A percentile compares a stretch with the other conserved stretches of the same genome.
Evolutionary conservation across 2,329 filamentous ascomycete species (phyloP).

Genomic region (Neofusicoccum sp.): DNA sequence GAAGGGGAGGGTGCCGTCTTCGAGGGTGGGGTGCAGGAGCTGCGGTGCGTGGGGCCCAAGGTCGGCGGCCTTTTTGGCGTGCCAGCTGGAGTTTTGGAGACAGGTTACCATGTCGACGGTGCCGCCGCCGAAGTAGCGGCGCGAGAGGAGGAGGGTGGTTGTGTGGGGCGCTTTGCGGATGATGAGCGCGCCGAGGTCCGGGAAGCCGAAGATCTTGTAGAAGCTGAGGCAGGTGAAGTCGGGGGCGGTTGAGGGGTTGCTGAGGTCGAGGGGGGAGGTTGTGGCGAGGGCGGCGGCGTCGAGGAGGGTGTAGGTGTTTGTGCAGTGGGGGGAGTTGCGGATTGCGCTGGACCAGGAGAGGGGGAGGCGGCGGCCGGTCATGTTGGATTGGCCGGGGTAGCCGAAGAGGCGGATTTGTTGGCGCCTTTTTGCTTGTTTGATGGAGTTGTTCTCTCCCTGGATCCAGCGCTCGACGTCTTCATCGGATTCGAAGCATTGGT

Average conservation of each 20-base stretch:
- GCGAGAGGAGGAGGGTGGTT: slow-evolving; percentile 62
- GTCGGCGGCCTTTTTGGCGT: slow-evolving; percentile 55
- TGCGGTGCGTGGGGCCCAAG: slow-evolving; percentile 54
- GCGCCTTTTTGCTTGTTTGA: slow-evolving; percentile 37
- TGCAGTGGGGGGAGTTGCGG: slow-evolving; percentile 31
- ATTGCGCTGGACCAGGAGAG: slow-evolving; percentile 64
- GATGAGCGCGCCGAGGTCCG: slow-evolving; percentile 83
- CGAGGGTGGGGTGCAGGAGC: slow-evolving; percentile 60
- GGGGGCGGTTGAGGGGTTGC: slow-evolving; percentile 59
- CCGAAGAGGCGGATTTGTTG: slow-evolving; percentile 67
- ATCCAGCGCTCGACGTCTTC: slow-evolving; percentile 68
- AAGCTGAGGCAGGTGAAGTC: slow-evolving; percentile 89
- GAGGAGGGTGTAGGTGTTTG: slow-evolving; percentile 66
- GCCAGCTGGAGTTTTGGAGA: slow-evolving; percentile 53
- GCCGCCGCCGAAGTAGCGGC: slow-evolving; percentile 70
- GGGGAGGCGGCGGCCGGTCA: slow-evolving; percentile 79
- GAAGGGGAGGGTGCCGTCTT: slow-evolving; percentile 69
- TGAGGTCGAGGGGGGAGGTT: slow-evolving; percentile 74
- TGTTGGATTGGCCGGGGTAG: slow-evolving; percentile 89
- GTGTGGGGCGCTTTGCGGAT: slow-evolving; percentile 70
- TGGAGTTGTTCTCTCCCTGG: slow-evolving; percentile 32
- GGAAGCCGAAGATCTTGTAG: slow-evolving; percentile 97
- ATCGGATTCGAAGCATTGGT: slow-evolving; percentile 68
- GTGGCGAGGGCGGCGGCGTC: slow-evolving; percentile 83
- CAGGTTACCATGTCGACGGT: slow-evolving; percentile 64